Evolutionary conservation across 2,329 filamentous ascomycete species (phyloP).

Genomic region (Parafenestella ontariensis): DNA sequence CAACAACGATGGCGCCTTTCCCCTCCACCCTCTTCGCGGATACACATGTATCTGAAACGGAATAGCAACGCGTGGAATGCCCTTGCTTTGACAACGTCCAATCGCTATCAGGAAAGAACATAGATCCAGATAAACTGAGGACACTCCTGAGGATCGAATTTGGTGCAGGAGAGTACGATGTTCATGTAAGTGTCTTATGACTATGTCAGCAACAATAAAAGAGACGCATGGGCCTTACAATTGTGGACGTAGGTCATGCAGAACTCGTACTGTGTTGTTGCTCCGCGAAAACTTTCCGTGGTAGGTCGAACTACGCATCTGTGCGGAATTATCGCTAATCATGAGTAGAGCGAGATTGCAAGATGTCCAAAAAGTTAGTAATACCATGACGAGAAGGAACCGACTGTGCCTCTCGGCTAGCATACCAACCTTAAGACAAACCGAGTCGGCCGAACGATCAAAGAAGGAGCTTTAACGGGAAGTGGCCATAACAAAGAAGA

Average conservation of each 20-base stretch:
- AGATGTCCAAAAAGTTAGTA: conserved; percentile 5
- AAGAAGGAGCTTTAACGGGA: too few relatives aligned
- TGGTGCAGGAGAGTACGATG: conserved; percentile 11
- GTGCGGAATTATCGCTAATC: not conserved
- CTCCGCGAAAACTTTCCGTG: conserved; percentile 12
- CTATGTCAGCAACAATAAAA: too few relatives aligned
- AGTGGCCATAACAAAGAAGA: too few relatives aligned
- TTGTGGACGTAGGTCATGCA: conserved; percentile 19
- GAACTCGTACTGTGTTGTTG: conserved; percentile 16
- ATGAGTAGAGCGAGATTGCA: conserved; percentile 4
- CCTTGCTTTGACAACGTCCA: conserved; percentile 1
- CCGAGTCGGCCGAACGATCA: too few relatives aligned
- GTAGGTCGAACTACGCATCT: not conserved
- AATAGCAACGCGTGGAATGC: not conserved
- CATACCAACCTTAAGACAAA: too few relatives aligned
- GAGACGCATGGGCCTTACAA: too few relatives aligned
- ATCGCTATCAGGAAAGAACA: conserved; percentile 15
- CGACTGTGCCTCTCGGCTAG: not conserved
- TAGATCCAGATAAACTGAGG: conserved; percentile 12
- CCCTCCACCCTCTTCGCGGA: too few relatives aligned
- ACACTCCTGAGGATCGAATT: conserved; percentile 15
- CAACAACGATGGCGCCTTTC: too few relatives aligned
- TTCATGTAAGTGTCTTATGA: conserved; percentile 7
- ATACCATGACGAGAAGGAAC: not conserved
- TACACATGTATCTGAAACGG: too few relatives aligned